phyloP scores from a whole-genome alignment of 2,329 filamentous ascomycete species.

The Sphaceloma murrayae region DNA sequence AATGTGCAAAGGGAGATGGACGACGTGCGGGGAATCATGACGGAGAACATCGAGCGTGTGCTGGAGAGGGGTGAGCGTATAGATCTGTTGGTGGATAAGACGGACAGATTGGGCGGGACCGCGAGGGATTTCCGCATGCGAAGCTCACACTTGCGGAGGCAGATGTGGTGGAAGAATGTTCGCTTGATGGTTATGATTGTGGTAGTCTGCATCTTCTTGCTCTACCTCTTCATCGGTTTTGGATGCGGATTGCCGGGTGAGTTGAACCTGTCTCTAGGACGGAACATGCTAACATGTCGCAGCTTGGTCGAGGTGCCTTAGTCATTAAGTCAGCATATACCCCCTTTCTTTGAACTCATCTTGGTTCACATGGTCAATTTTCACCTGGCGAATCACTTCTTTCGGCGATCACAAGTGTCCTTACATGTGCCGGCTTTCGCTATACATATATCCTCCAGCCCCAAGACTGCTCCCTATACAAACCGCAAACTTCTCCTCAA shows the following conservation, averaged over 20 bases:
- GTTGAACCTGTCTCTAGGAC: constrained; percentile 19
- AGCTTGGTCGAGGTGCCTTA: constrained; percentile 33
- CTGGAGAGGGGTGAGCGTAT: constrained; percentile 86
- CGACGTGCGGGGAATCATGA: constrained; percentile 86
- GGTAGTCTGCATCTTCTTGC: constrained; percentile 61
- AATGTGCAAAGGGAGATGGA: constrained; percentile 87
- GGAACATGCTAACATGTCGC: constrained; percentile 17
- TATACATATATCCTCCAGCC: too few relatives aligned
- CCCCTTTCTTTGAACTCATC: too few relatives aligned
- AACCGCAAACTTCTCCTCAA: too few relatives aligned
- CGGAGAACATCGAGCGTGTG: constrained; percentile 82
- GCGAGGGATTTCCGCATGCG: constrained; percentile 84
- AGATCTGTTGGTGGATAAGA: constrained; percentile 92
- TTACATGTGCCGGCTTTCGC: too few relatives aligned
- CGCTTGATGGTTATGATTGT: constrained; percentile 77
- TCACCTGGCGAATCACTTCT: too few relatives aligned
- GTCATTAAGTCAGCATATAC: constrained; percentile 22
- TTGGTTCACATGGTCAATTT: too few relatives aligned
- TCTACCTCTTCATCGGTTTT: constrained; percentile 63
- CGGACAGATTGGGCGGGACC: constrained; percentile 77
- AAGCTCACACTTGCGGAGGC: constrained; percentile 73
- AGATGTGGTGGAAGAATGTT: constrained; percentile 99
- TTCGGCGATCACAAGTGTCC: too few relatives aligned
- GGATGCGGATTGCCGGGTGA: constrained; percentile 58
- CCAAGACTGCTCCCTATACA: too few relatives aligned